Evolutionary conservation across 768 basidiomycete genomes (phyloP), one percentile per base, ranked within the genome.

Genomic region (Auriscalpium vulgare): DNA sequence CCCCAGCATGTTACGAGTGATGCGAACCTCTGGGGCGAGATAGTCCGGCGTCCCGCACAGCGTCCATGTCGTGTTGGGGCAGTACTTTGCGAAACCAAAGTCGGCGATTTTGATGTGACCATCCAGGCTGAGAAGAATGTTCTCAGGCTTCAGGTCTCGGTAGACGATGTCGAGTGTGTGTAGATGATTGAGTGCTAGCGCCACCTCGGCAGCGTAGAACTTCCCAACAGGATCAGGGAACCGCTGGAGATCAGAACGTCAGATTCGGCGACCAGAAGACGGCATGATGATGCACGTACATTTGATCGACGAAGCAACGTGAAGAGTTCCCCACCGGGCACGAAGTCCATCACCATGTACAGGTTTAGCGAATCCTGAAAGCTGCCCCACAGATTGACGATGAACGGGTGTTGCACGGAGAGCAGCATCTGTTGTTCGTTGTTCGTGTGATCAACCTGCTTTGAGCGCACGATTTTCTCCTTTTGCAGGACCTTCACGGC

Each of bases 301-400:
- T 90, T 91, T 50, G 91, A 93, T 72, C 93, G 80, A 61, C 95
- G 81, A 59, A 97, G 72, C 53, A 97, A 82, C 13, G 93, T 94
- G 70, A 98, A 99, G 6, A 99, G 79, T 69, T 99, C 97, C 14
- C 97, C 97, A 8, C 97, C 97, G 4, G 94, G 91, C 3, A 92
- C 92, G 69, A 91, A 97, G 74, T 87, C 95, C 84, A 98, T 90
- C 54, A 98, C 88, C 91, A 99, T 95, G 76, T 97, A 99, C 13
- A 98, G 78, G 69, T 97, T 98, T 17, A 87, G 72, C 37, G 83
- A 70, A 66, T 98, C 97, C 67, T 98, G 97, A 68, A 95, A 95
- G 4, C 85, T 83, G 37, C 95, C 95, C 94, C 94, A 97, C 5
- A 97, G 82, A 68, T 95, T 97, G 74, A 97, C 84, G 63, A 97